phyloP scores from a whole-genome alignment of 805 yeast genomes.

The Saturnispora silvae region DNA sequence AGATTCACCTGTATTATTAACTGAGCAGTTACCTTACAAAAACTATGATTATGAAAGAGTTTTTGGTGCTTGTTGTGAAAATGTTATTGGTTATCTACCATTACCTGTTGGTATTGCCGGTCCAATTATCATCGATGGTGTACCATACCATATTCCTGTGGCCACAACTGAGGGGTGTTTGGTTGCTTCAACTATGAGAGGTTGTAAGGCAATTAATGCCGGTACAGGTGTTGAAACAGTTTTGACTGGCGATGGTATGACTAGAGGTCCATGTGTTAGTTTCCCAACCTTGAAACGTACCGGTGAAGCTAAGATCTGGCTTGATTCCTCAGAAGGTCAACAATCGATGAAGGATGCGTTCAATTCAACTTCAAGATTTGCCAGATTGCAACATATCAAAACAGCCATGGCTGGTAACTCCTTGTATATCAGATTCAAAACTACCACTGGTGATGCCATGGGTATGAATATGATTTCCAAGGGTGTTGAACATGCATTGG shows the following conservation, averaged over 20 bases:
- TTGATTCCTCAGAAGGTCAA: slow-evolving; percentile 93
- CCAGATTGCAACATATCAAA: slow-evolving; percentile 81
- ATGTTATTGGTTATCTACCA: slow-evolving; percentile 94
- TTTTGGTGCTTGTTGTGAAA: slow-evolving; percentile 98
- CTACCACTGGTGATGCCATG: slow-evolving; percentile 99
- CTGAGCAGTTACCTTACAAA: slow-evolving; percentile 64
- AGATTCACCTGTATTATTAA: slow-evolving; percentile 66
- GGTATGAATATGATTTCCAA: slow-evolving; percentile 99
- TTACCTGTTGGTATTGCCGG: slow-evolving; percentile 98
- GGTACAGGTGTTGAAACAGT: slow-evolving; percentile 96
- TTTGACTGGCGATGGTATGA: slow-evolving; percentile 94
- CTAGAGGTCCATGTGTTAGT: slow-evolving; percentile 96
- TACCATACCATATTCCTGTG: slow-evolving; percentile 88
- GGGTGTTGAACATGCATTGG: slow-evolving; percentile 85
- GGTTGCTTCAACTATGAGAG: slow-evolving; percentile 98
- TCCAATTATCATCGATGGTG: slow-evolving; percentile 84
- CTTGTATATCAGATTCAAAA: slow-evolving; percentile 82
- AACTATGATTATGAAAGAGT: slow-evolving; percentile 91
- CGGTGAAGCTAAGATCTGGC: slow-evolving; percentile 91
- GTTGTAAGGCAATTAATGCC: slow-evolving; percentile 93
- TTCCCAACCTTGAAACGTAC: slow-evolving; percentile 78
- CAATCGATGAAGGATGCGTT: slow-evolving; percentile 73
- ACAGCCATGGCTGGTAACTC: slow-evolving; percentile 92
- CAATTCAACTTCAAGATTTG: slow-evolving; percentile 95
- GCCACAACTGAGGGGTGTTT: slow-evolving; percentile 99